These are phyloP conservation scores for Rusavskia elegans DNA, from an alignment of 495 filamentous ascomycete species.

Conservation along the genomic window DNA sequence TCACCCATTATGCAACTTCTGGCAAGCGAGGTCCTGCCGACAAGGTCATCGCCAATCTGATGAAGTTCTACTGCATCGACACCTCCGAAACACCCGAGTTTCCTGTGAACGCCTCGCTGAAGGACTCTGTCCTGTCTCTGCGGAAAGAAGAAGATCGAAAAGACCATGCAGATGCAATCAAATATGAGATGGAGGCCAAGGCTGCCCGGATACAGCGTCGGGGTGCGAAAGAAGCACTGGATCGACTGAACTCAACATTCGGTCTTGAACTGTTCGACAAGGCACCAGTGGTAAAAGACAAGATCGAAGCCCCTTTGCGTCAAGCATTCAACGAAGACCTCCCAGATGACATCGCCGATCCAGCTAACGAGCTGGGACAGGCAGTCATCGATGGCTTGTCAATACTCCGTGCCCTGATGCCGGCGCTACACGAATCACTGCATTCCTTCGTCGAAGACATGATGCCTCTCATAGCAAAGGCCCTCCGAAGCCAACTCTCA, in stretches of 20 bases:
- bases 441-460: conserved; percentile 63
- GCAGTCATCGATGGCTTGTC: conserved; percentile 88
- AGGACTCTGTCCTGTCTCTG: conserved; percentile 70
- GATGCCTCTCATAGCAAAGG: conserved; percentile 75
- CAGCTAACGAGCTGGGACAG: conserved; percentile 65
- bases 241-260: conserved; percentile 68
- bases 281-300: conserved; percentile 59
- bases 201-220: conserved; percentile 77
- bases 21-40: conserved; percentile 69
- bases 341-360: conserved; percentile 43
- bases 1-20: conserved; percentile 65
- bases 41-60: conserved; percentile 83
- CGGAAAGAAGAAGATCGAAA: conserved; percentile 93
- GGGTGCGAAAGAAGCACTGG: conserved; percentile 87
- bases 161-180: conserved; percentile 77
- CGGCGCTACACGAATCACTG: conserved; percentile 59
- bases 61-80: conserved; percentile 93
- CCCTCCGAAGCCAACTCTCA: conserved; percentile 69
- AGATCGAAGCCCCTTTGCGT: conserved; percentile 68
- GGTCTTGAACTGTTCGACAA: conserved; percentile 57
- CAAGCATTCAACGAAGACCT: conserved; percentile 60
- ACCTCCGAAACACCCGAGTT: conserved; percentile 96
- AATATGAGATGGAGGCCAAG: conserved; percentile 72
- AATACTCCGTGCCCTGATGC: conserved; percentile 74
- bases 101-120: conserved; percentile 54